phyloP scores from a whole-genome alignment of 192 early-diverging fungal species.

The Oehlia diaphana region DNA sequence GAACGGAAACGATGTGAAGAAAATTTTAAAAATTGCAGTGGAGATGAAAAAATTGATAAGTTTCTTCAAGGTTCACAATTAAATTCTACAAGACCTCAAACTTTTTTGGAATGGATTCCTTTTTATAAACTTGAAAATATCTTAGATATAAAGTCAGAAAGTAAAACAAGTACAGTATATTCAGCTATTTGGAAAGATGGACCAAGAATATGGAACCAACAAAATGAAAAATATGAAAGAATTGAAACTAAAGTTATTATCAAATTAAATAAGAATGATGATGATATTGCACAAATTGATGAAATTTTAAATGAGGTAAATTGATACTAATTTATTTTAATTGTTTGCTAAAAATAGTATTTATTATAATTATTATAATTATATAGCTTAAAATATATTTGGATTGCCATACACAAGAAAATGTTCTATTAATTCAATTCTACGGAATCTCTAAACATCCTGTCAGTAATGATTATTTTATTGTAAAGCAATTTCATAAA shows the following conservation, averaged over 20 bases:
- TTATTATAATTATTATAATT: too few species aligned
- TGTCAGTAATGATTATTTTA: not conserved
- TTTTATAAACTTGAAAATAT: not conserved
- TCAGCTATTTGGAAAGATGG: not conserved
- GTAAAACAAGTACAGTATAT: not conserved
- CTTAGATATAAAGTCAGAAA: not conserved
- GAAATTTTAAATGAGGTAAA: not conserved
- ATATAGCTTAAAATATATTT: too few species aligned
- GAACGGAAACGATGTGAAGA: not conserved
- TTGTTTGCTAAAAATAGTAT: too few species aligned
- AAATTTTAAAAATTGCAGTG: not conserved
- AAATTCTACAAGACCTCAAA: not conserved
- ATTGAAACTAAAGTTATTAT: not conserved
- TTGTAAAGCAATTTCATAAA: not conserved
- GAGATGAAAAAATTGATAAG: not conserved
- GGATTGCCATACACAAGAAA: not conserved
- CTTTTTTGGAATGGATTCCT: not conserved
- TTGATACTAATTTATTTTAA: too few species aligned
- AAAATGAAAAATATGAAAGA: not conserved
- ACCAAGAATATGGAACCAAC: not conserved
- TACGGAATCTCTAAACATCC: not conserved
- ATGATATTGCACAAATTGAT: not conserved
- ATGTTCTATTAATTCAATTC: not conserved
- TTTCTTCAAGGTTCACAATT: not conserved
- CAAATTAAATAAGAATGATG: too few species aligned